Conservation (phyloP, 1,284 basidiomycete genomes). For the Naganishia sp. region DNA sequence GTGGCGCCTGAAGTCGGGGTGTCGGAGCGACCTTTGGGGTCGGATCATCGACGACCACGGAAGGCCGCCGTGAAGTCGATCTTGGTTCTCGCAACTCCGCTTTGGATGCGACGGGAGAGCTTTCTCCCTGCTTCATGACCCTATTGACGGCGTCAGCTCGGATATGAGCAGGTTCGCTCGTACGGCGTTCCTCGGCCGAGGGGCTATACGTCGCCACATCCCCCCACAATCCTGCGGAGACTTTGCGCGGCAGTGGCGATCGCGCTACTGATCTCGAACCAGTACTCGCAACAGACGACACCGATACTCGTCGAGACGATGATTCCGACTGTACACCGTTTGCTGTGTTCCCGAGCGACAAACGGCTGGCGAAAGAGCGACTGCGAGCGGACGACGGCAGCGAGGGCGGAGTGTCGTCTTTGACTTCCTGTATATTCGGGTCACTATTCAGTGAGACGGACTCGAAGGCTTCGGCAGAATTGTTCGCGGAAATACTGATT, state of each 20-base stretch:
- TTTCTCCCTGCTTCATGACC: no score
- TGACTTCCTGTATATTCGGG: neutral
- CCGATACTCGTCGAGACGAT: slow-evolving; percentile 11
- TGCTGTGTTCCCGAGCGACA: neutral
- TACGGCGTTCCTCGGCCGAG: neutral
- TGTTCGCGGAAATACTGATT: neutral
- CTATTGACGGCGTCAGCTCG: neutral
- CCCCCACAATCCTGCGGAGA: slow-evolving; percentile 20
- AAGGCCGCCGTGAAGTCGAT: slow-evolving; percentile 8
- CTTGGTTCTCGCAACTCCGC: slow-evolving; percentile 1
- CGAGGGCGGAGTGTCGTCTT: neutral
- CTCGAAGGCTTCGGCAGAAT: slow-evolving; percentile 6
- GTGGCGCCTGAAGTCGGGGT: slow-evolving; percentile 27
- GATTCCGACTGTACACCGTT: neutral
- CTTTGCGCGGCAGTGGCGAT: slow-evolving; percentile 7
- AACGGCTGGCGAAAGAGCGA: slow-evolving; percentile 2
- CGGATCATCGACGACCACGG: neutral
- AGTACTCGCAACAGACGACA: neutral
- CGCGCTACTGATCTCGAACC: neutral
- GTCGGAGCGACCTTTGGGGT: neutral
- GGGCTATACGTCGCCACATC: neutral
- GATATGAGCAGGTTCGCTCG: neutral
- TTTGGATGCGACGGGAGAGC: no score
- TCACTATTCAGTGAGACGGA: slow-evolving; percentile 16
- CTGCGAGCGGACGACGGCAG: slow-evolving; percentile 5